phyloP scores from a whole-genome alignment of 1,284 basidiomycete species.

The Trichosporon ovoides region DNA sequence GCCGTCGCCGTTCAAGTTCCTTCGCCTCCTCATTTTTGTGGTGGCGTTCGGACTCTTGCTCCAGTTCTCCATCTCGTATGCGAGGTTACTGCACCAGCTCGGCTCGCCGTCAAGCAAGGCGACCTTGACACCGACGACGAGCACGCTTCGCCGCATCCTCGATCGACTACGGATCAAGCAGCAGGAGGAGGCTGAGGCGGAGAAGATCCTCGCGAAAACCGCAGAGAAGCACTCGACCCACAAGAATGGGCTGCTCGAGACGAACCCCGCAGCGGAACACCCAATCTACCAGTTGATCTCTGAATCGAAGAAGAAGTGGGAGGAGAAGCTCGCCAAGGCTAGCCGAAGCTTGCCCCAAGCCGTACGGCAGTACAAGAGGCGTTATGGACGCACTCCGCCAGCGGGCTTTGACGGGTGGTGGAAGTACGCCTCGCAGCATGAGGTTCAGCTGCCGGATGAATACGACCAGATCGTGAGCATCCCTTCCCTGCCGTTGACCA shows the following conservation, averaged over 20 bases:
- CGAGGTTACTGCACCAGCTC: no score
- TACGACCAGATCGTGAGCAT: slow-evolving; percentile 47
- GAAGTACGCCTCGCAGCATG: slow-evolving; percentile 31
- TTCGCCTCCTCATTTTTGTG: no score
- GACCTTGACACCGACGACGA: no score
- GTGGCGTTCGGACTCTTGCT: no score
- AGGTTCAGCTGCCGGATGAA: slow-evolving; percentile 43
- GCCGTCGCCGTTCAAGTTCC: no score
- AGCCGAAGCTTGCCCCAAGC: slow-evolving; percentile 48
- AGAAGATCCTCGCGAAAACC: background rate
- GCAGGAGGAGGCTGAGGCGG: no score
- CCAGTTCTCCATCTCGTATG: no score
- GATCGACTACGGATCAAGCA: no score
- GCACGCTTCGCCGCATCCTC: no score
- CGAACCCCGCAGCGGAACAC: slow-evolving; percentile 40
- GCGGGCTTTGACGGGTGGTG: slow-evolving; percentile 46
- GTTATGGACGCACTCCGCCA: slow-evolving; percentile 47
- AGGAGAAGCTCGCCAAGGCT: slow-evolving; percentile 42
- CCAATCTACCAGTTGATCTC: slow-evolving; percentile 49
- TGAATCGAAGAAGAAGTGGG: slow-evolving; percentile 43
- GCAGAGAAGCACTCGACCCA: slow-evolving; percentile 28
- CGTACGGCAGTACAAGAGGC: slow-evolving; percentile 46
- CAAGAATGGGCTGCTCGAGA: slow-evolving; percentile 34
- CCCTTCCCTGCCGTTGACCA: no score
- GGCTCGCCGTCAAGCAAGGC: no score